Percentiles rank a stretch among this genome's conserved stretches.
Evolutionary conservation across 768 basidiomycete species (phyloP).

Genomic region (Serpula lacrymans): DNA sequence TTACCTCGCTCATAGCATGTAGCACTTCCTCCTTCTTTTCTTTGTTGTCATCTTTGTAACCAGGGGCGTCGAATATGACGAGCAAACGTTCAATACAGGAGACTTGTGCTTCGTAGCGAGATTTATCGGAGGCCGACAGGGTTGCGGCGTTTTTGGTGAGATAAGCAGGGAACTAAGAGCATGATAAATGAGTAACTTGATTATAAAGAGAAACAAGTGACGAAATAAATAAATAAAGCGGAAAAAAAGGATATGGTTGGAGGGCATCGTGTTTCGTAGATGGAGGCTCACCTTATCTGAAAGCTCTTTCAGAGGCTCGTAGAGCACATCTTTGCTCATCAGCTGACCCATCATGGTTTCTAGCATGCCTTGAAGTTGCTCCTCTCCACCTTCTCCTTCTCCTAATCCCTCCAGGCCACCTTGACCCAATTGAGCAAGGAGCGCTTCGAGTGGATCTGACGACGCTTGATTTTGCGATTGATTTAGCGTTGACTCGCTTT

Average conservation of each 20-base stretch:
- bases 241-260: background rate
- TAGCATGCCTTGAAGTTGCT: conserved; percentile 61
- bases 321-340: conserved; percentile 80
- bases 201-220: background rate
- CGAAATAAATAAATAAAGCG: background rate
- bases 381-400: conserved; percentile 38
- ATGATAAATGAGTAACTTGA: background rate
- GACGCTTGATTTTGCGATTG: conserved; percentile 10
- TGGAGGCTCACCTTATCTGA: conserved; percentile 55
- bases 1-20: conserved; percentile 73
- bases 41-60: conserved; percentile 54
- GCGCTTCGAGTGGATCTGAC: conserved; percentile 43
- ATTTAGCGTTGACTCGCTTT: conserved; percentile 49
- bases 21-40: conserved; percentile 47
- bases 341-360: conserved; percentile 81
- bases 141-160: conserved; percentile 52
- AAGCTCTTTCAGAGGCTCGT: conserved; percentile 84
- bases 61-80: conserved; percentile 58
- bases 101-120: conserved; percentile 64
- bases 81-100: conserved; percentile 55
- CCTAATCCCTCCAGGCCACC: conserved; percentile 33
- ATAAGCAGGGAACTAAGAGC: conserved; percentile 72
- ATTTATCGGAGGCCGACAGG: conserved; percentile 54
- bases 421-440: conserved; percentile 49
- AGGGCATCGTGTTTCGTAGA: too few species aligned